Evolutionary conservation across 1,139 yeast species (phyloP).

Genomic region (Pichia sp.): DNA sequence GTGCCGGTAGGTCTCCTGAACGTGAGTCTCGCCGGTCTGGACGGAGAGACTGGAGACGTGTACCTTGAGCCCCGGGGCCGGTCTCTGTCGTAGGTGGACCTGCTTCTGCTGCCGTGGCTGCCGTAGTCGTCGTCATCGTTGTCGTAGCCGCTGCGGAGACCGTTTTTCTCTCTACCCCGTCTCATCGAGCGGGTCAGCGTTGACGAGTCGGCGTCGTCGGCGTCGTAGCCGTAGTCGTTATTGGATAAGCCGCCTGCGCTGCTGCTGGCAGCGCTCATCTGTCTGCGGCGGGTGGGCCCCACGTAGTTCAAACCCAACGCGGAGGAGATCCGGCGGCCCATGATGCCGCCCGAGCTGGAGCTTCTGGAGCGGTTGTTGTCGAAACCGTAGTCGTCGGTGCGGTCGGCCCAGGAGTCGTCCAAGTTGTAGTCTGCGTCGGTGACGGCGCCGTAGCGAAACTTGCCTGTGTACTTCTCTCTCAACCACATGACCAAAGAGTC

Average conservation of each 20-base stretch:
- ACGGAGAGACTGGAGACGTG: slow-evolving; percentile 5
- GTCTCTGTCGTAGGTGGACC: slow-evolving; percentile 1
- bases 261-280: background rate
- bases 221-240: background rate
- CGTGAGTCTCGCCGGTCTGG: slow-evolving; percentile 7
- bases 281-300: slow-evolving; percentile 6
- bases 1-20: slow-evolving; percentile 34
- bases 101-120: background rate
- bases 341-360: slow-evolving; percentile 8
- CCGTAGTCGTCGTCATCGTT: slow-evolving; percentile 10
- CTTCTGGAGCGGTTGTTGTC: slow-evolving; percentile 10
- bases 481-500: slow-evolving; percentile 50
- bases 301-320: slow-evolving; percentile 10
- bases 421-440: slow-evolving; percentile 28
- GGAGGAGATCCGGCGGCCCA: slow-evolving; percentile 6
- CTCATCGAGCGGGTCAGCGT: slow-evolving; percentile 23
- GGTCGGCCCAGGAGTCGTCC: slow-evolving; percentile 14
- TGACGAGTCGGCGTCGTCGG: background rate
- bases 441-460: slow-evolving; percentile 39
- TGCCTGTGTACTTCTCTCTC: slow-evolving; percentile 51
- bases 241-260: too few relatives aligned
- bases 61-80: slow-evolving; percentile 8
- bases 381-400: slow-evolving; percentile 21
- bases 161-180: slow-evolving; percentile 18
- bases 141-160: slow-evolving; percentile 7